Base-by-base conservation (phyloP, 1,139 yeast species). In the Scheffersomyces cryptocercus region DNA sequence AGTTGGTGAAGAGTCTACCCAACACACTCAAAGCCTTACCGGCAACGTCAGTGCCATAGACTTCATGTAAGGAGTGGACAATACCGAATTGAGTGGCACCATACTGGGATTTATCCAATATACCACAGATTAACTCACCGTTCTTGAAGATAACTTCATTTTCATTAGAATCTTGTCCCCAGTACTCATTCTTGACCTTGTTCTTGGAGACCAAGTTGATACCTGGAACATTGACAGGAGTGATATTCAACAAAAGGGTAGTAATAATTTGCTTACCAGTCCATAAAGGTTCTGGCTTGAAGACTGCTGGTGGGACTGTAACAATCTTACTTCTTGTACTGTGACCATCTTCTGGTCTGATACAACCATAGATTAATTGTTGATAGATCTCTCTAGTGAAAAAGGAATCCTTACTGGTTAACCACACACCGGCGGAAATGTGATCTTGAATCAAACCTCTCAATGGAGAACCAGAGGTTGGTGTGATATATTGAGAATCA, bases 371-470 rank as follows among this genome's bases (percentile, higher is more conserved):
- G 43, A 95, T 77, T 51, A 93, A 82, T 67, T 95, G 98, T 64
- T 95, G 97, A 68, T 93, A 95, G 58, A 82, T 80, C 56, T 90
- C 97, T 58, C 96, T 81, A 14, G 93, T 85, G 74, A 93, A 93
- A 63, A 89, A 89, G 29, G 91, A 73, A 62, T 95, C 99, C 67
- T 90, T 89, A 66, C 75, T 88, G 13, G 99, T 93, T 59, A 95
- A 77, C 97, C 98, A 91, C 40, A 95, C 97, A 74, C 99, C 99
- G 7, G 98, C 98, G 58, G 96, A 87, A 68, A 95, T 90, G 64
- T 95, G 99, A 74, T 95, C 99, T 75, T 95, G 99, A 70, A 95
- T 95, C 65, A 95, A 80, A 69, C 99, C 99, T 81, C 99, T 88
- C 53, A 95, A 85, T 32, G 99, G 99, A 48, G 95, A 78, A 65